Percentiles rank a stretch among this genome's conserved stretches.
phyloP scores from a whole-genome alignment of 495 filamentous ascomycete genomes.

The Gamarada debralockiae region DNA sequence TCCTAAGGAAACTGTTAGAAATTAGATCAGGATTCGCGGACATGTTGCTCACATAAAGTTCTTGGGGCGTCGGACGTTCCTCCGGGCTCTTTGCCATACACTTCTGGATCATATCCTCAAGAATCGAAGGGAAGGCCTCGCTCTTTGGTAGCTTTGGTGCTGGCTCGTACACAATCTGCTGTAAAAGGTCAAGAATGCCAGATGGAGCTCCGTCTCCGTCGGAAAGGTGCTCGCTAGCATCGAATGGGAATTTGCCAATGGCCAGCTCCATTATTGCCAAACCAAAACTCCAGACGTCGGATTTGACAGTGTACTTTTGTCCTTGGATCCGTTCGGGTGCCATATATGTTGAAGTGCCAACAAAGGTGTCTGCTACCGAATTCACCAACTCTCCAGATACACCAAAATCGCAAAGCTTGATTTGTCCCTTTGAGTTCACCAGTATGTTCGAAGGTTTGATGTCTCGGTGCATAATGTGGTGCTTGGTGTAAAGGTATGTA shows the following conservation, averaged over 20 bases:
- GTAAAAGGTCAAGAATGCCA: conserved; percentile 91
- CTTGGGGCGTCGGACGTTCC: conserved; percentile 82
- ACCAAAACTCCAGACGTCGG: conserved; percentile 98
- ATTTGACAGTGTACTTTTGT: conserved; percentile 94
- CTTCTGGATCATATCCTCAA: conserved; percentile 96
- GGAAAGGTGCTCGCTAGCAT: conserved; percentile 62
- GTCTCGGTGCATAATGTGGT: conserved; percentile 97
- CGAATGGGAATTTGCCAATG: conserved; percentile 94
- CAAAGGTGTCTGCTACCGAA: conserved; percentile 95
- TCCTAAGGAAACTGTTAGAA: conserved; percentile 52
- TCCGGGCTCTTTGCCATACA: conserved; percentile 87
- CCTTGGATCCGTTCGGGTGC: conserved; percentile 96
- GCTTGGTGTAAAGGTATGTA: conserved; percentile 87
- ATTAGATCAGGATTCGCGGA: background rate
- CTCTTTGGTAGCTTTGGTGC: conserved; percentile 92
- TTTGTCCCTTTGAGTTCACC: conserved; percentile 87
- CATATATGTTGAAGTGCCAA: conserved; percentile 99
- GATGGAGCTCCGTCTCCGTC: conserved; percentile 74
- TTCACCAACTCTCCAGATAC: conserved; percentile 95
- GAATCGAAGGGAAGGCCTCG: conserved; percentile 89
- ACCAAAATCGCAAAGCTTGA: conserved; percentile 98
- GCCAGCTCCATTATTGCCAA: conserved; percentile 93
- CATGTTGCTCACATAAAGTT: conserved; percentile 60
- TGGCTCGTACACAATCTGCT: conserved; percentile 96
- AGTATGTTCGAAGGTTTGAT: conserved; percentile 98